Evolutionary conservation across 441 rosid species (phyloP), one percentile per base, ranked within the genome.

Genomic region (Hypseocharis bilobata): DNA sequence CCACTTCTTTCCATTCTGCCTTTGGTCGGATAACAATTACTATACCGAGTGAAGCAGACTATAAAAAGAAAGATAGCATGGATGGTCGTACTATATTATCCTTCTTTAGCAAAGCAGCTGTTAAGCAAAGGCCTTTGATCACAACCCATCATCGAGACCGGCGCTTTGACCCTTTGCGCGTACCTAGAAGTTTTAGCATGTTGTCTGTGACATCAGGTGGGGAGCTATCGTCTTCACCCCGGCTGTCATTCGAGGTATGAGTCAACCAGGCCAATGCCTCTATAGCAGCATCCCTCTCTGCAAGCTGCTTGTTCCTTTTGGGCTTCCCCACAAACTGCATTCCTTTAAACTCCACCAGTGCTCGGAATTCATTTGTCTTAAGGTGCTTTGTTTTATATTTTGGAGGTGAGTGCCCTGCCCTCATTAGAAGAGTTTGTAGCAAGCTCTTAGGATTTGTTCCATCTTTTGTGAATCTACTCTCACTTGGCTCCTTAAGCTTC

Each of bases 251-350:
- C 13, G 91, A 84, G 40, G 96, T 88, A 52, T 89, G 96, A 28
- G 94, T 91, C 63, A 94, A 79, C 99, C 99, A 94, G 26, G 99
- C 96, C 76, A 94, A 75, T 25, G 97, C 97, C 73, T 94, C 97
- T 47, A 91, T 70, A 32, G 97, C 97, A 65, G 99, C 99, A 69
- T 91, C 97, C 74, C 90, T 83, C 85, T 94, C 99, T 0, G 99
- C 96, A 0, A 88, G 84, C 69, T 91, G 96, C 83, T 94, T 94
- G 80, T 86, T 94, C 70, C 76, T 88, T 84, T 76, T 88, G 38
- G 99, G 96, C 72, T 94, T 94, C 45, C 97, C 99, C 0, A 94
- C 92, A 68, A 94, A 94, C 42, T 94, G 99, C 96, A 94, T 91
- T 13, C 97, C 99, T 76, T 91, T 91, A 76, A 94, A 91, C 76